Conservation (phyloP, 179 eudicot genomes). For the Beta macrorhiza region DNA sequence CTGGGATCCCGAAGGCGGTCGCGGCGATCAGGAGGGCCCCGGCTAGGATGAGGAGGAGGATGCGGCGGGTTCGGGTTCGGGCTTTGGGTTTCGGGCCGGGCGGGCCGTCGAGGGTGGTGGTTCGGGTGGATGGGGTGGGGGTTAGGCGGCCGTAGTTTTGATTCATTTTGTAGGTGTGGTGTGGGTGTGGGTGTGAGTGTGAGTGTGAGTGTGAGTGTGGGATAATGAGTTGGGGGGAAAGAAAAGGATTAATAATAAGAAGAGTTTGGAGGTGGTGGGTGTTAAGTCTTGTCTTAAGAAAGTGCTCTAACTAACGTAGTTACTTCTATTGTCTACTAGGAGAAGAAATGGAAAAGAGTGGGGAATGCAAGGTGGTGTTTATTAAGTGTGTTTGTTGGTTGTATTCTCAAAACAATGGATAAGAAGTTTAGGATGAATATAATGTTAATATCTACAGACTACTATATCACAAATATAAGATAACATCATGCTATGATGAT, state of each 20-base stretch:
- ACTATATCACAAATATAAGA: too few relatives aligned
- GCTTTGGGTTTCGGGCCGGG: background rate
- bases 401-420: background rate
- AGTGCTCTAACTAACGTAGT: too few relatives aligned
- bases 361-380: background rate
- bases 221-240: background rate
- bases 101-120: background rate
- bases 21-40: constrained; percentile 23
- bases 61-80: background rate
- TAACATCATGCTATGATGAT: too few relatives aligned
- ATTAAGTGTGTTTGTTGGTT: background rate
- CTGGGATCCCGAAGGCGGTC: constrained; percentile 11
- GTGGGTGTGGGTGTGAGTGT: background rate
- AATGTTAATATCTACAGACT: too few relatives aligned
- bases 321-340: constrained; percentile 17
- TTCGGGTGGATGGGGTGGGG: constrained; percentile 21
- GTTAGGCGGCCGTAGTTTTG: constrained; percentile 34
- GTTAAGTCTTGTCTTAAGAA: constrained; percentile 24
- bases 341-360: background rate
- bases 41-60: constrained; percentile 16
- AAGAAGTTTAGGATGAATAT: background rate
- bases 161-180: background rate
- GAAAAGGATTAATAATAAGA: background rate
- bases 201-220: too few relatives aligned
- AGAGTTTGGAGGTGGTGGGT: constrained; percentile 19